Evolutionary conservation across 129 eudicot genomes (phyloP).

Genomic region (Chrysanthemum lavandulifolium): DNA sequence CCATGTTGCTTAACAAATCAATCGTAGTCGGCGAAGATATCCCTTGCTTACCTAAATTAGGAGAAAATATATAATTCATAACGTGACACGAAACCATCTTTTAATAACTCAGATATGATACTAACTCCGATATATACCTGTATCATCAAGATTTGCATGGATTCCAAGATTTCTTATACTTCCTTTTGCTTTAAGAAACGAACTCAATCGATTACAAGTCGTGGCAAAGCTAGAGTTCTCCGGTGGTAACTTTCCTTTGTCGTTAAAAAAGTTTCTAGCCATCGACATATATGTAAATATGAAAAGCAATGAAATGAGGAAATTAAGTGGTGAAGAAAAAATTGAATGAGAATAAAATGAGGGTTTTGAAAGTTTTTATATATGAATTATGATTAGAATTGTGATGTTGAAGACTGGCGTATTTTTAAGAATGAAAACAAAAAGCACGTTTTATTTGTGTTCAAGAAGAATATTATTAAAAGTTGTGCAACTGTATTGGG

Average conservation of each 20-base stretch:
- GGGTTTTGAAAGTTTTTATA: slow-evolving; percentile 14
- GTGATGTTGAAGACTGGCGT: slow-evolving; percentile 11
- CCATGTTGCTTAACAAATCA: slow-evolving; percentile 34
- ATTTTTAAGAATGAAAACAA: slow-evolving; percentile 1
- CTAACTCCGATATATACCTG: no score
- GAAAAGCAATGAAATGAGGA: no score
- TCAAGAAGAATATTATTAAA: neutral
- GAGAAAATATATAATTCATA: neutral
- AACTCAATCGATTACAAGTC: slow-evolving; percentile 52
- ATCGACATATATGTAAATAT: slow-evolving; percentile 28
- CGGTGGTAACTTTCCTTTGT: slow-evolving; percentile 26
- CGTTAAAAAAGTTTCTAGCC: slow-evolving; percentile 13
- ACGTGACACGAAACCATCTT: neutral
- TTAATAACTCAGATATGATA: no score
- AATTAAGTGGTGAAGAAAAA: neutral
- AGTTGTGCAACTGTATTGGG: neutral
- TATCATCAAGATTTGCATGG: no score
- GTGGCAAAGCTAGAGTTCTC: slow-evolving; percentile 34
- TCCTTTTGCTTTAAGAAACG: slow-evolving; percentile 56
- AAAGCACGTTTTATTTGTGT: slow-evolving; percentile 39
- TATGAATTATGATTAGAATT: neutral
- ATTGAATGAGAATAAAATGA: neutral
- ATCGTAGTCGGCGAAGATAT: slow-evolving; percentile 16
- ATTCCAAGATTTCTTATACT: no score
- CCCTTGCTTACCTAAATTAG: slow-evolving; percentile 27